A percentile compares a stretch with the other conserved stretches of the same genome.
Conservation (phyloP, 1,284 basidiomycete species). For the Malassezia nana region DNA sequence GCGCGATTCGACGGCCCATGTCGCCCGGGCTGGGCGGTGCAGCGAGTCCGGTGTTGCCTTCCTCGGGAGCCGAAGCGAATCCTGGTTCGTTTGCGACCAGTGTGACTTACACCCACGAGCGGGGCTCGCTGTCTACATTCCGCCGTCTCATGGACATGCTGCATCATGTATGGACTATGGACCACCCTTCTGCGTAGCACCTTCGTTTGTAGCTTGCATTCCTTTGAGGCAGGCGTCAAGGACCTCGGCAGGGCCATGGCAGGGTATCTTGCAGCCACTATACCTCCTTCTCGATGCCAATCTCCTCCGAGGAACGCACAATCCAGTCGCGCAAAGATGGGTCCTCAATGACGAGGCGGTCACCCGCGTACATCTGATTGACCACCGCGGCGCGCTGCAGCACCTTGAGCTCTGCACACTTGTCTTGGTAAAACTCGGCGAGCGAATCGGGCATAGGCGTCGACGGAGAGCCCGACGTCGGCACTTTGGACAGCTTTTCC, state of each 20-base stretch:
- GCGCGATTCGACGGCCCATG: conserved; percentile 13
- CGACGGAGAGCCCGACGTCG: neutral
- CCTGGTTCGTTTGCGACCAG: conserved; percentile 51
- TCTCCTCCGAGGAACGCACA: conserved; percentile 8
- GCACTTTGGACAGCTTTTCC: conserved; percentile 5
- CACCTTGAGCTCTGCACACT: conserved; percentile 37
- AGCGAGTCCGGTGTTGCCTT: conserved; percentile 10
- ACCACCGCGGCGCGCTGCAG: conserved; percentile 42
- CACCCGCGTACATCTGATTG: conserved; percentile 44
- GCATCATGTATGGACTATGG: conserved; percentile 60
- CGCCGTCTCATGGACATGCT: conserved; percentile 63
- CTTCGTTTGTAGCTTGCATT: neutral
- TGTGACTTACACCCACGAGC: conserved; percentile 71
- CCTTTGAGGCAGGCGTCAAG: too few relatives aligned
- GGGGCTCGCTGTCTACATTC: conserved; percentile 73
- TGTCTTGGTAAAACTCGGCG: conserved; percentile 32
- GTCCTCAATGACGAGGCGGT: conserved; percentile 42
- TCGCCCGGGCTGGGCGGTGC: conserved; percentile 14
- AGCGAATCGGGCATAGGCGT: conserved; percentile 7
- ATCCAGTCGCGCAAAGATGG: conserved; percentile 7
- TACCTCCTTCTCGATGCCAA: neutral
- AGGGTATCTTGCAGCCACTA: neutral
- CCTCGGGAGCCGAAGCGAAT: neutral
- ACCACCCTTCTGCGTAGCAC: conserved; percentile 1
- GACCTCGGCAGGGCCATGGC: too few relatives aligned